phyloP scores from a whole-genome alignment of 1,139 yeast genomes.

The Blastobotrys proliferans region DNA sequence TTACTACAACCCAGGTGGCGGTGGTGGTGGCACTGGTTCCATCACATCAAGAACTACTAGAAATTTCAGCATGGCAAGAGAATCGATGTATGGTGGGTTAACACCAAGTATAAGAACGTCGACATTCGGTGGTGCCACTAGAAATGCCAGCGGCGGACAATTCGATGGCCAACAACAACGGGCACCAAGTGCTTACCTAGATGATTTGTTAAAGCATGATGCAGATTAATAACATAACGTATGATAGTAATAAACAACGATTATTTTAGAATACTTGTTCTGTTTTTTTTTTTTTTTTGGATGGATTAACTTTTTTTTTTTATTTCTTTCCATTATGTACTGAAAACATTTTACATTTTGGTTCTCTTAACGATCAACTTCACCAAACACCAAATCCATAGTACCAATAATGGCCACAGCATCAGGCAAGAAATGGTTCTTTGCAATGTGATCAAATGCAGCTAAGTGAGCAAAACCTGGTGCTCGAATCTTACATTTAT shows the following conservation, averaged over 20 bases:
- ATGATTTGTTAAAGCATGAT: conserved; percentile 34
- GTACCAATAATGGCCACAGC: conserved; percentile 94
- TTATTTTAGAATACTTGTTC: background rate
- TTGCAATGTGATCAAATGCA: conserved; percentile 79
- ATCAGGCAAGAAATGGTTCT: conserved; percentile 86
- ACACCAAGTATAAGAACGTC: conserved; percentile 15
- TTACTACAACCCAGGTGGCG: conserved; percentile 29
- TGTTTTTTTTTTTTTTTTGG: background rate
- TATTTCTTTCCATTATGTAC: background rate
- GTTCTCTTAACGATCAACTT: conserved; percentile 68
- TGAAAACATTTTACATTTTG: background rate
- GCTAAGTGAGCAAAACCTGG: conserved; percentile 91
- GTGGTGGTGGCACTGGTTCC: conserved; percentile 23
- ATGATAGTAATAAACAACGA: no score
- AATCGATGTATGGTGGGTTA: conserved; percentile 12
- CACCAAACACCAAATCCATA: conserved; percentile 93
- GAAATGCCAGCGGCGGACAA: background rate
- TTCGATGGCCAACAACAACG: conserved; percentile 22
- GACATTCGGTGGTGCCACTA: background rate
- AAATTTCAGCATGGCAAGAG: conserved; percentile 22
- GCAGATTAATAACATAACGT: conserved; percentile 2
- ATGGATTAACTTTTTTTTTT: background rate
- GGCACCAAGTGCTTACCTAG: conserved; percentile 39
- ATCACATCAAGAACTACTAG: conserved; percentile 24
- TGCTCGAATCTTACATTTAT: conserved; percentile 88